Evolutionary conservation across 2,329 filamentous ascomycete genomes (phyloP), one percentile per base, ranked within the genome.

Genomic region (Akanthomyces lecanii): DNA sequence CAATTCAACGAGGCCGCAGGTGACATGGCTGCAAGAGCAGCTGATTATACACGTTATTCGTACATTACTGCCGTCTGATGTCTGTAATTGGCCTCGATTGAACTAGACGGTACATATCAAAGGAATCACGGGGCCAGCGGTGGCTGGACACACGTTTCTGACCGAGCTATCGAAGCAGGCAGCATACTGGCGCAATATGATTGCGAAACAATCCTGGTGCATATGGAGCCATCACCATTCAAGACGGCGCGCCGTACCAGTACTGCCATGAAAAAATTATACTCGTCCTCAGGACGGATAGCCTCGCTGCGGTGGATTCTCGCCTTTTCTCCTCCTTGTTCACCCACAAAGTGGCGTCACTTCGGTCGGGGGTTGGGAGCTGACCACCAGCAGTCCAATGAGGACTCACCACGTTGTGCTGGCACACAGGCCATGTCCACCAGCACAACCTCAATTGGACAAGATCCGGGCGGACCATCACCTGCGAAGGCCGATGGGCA

Each of bases 361-460:
- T 63, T 25, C 33, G 52, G 58, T 57, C 44, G 45, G 62, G 48
- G 52, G 62, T 51, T 61, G 51, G 56, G 40, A 56, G 62, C 56
- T 56, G 56, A 61, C 56, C 48, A 33, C 42, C 23, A 53, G 33
- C 52, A 57, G 62, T 16, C 62, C 62, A 64, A 64, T 64, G 62
- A 64, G 62, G 33, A 57, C 36, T 56, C 51, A 61, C 62, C 62
- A 64, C 62, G 62, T 64, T 52, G 54, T 64, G 56, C 57, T 64
- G 57, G 47, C 62, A 61, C 62, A 64, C 57, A 40, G 55, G 51
- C 54, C 47, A 63, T 53, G 48, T 59, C 61, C 61, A 59, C 61
- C 61, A 53, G 54, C 47, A 52, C 47, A 40, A 48, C 47, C 47
- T 52, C 61, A 48, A 63, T 59, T 58, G 61, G 61, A 59, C 40